These are phyloP conservation scores for Pythium rhizo-oryzae DNA, from an alignment of 352 stramenopile species.

Conservation along the genomic window DNA sequence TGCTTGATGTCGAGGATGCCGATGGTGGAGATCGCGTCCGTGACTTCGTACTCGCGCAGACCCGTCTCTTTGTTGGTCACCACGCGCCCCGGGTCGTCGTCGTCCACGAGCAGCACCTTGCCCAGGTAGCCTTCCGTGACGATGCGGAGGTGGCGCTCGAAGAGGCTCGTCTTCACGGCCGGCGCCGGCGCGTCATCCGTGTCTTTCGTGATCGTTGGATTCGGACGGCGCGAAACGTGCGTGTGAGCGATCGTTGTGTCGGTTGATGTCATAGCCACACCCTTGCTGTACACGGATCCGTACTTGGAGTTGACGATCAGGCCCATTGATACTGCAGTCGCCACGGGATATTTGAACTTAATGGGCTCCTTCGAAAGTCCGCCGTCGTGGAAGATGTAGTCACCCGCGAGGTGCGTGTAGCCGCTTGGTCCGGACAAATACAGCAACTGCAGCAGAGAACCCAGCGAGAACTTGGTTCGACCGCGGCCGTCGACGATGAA, in stretches of 20 bases:
- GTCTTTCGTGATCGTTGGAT: too few relatives aligned
- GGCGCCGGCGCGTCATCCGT: background rate
- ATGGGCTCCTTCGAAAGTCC: constrained; percentile 38
- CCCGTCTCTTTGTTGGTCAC: constrained; percentile 31
- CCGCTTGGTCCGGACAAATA: constrained; percentile 56
- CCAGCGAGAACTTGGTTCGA: constrained; percentile 42
- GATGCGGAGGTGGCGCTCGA: background rate
- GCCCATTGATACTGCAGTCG: constrained; percentile 40
- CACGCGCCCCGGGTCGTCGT: constrained; percentile 33
- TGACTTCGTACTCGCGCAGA: constrained; percentile 39
- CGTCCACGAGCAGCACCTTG: background rate
- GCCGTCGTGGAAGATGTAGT: constrained; percentile 51
- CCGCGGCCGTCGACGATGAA: constrained; percentile 28
- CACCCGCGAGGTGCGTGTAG: constrained; percentile 42
- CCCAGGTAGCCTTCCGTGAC: background rate
- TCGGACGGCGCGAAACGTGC: background rate
- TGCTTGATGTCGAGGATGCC: constrained; percentile 58
- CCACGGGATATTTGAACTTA: constrained; percentile 38
- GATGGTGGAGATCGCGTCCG: constrained; percentile 51
- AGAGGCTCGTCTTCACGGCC: background rate
- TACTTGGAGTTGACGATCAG: constrained; percentile 19
- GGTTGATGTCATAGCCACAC: background rate
- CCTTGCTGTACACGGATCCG: constrained; percentile 12
- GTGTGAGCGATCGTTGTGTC: background rate
- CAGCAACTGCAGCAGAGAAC: constrained; percentile 49